A percentile compares a stretch with the other conserved stretches of the same genome.
These are phyloP conservation scores for Mimosa pudica DNA, from an alignment of 306 rosid genomes.

Conservation along the genomic window DNA sequence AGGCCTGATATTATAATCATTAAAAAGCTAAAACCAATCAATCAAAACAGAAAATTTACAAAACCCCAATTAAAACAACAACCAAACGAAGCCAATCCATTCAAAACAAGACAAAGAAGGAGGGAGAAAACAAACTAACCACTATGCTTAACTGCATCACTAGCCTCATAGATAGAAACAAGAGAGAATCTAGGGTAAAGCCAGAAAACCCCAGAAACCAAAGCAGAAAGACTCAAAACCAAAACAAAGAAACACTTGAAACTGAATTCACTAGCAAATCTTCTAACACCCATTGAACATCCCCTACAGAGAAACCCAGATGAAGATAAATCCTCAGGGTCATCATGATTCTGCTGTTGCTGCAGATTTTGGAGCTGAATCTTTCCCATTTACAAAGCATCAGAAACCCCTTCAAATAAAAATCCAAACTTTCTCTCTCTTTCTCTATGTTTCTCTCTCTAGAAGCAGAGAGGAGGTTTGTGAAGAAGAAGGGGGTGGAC, in stretches of 20 bases:
- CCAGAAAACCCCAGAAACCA: constrained; percentile 81
- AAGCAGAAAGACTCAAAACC: constrained; percentile 55
- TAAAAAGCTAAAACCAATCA: constrained; percentile 23
- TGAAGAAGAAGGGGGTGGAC: constrained; percentile 18
- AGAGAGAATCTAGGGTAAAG: constrained; percentile 55
- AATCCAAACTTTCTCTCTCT: constrained; percentile 23
- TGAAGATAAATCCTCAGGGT: constrained; percentile 30
- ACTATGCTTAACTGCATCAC: constrained; percentile 56
- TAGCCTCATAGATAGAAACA: constrained; percentile 58
- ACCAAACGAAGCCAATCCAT: background rate
- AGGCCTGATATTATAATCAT: constrained; percentile 6
- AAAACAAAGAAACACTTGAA: constrained; percentile 76
- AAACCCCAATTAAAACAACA: too few species aligned
- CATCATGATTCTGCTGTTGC: constrained; percentile 31
- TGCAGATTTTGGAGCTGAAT: constrained; percentile 37
- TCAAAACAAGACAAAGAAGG: background rate
- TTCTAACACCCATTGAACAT: constrained; percentile 45
- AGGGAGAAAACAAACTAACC: constrained; percentile 44
- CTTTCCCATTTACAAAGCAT: constrained; percentile 59
- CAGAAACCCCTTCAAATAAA: constrained; percentile 11
- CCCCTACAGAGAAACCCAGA: constrained; percentile 50
- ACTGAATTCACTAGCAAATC: constrained; percentile 50
- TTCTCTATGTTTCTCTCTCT: constrained; percentile 12
- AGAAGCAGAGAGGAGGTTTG: background rate
- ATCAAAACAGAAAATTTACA: too few species aligned